Evolutionary conservation across 2,329 filamentous ascomycete species (phyloP).

Genomic region (Trichophyton rubrum): DNA sequence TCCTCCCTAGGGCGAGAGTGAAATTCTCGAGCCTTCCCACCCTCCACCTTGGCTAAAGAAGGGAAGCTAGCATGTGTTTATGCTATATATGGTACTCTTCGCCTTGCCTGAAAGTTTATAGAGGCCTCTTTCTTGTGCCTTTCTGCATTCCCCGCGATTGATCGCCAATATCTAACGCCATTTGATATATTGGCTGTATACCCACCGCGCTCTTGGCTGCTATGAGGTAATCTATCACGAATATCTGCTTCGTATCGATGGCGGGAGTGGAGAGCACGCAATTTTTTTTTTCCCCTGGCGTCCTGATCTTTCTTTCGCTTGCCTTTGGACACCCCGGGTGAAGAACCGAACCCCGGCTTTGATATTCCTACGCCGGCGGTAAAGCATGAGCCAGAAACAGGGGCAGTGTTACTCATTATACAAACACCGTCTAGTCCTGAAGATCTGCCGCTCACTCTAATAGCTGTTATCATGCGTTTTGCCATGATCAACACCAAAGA

Average conservation of each 20-base stretch:
- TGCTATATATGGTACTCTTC: not conserved
- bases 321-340: not conserved
- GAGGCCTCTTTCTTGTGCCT: not conserved
- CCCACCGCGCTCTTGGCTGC: not conserved
- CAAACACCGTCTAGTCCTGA: not conserved
- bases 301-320: not conserved
- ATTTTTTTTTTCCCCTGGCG: not conserved
- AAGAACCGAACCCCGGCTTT: not conserved
- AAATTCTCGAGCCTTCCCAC: slow-evolving; percentile 88
- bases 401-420: not conserved
- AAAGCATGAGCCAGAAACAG: not conserved
- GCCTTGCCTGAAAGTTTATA: not conserved
- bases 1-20: slow-evolving; percentile 53
- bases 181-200: not conserved
- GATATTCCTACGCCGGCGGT: not conserved
- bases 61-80: slow-evolving; percentile 1
- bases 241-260: slow-evolving; percentile 1
- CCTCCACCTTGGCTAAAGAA: slow-evolving; percentile 20
- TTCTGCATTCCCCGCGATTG: not conserved
- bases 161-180: not conserved
- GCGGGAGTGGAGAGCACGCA: not conserved
- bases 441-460: not conserved
- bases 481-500: not conserved
- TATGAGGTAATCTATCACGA: not conserved
- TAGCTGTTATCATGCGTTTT: not conserved